Base-by-base conservation (phyloP, 2,329 filamentous ascomycete species). In the Phyllosticta citrichinensis region DNA sequence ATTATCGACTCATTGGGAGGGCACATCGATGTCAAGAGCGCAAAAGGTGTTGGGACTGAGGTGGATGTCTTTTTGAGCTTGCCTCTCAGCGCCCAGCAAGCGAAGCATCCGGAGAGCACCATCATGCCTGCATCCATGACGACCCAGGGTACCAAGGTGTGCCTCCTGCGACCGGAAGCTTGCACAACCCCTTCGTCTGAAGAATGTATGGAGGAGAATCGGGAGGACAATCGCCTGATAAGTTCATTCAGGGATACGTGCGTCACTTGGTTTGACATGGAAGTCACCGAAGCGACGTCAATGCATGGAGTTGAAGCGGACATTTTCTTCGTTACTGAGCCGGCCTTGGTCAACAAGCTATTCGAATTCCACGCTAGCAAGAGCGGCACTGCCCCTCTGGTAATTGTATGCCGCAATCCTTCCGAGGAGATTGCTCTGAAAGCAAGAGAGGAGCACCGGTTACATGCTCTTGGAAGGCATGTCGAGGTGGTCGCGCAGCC, bases 1-100 rank as follows among this genome's bases (percentile, higher is more conserved):
- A 71, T 75, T 53, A 52, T 75, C 12, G 68, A 70, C 33, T 70
- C 70, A 17, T 54, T 75, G 9, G 69, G 69, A 25, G 73, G 73
- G 17, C 69, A 68, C n/a, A 69, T 75, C 10, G 70, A 74, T 55
- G 68, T 75, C 5, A 65, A 67, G 22, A 74, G 72, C 35, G 66
- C 69, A 52, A 70, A 69, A 57, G 69, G 69, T 30, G 64, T 68
- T 9, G 73, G 73, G n/a, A 75, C 73, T 0, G 73, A 72, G 52
- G 71, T 74, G 56, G 33, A 52, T 14, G 58, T 60, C 53, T 55
- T 55, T 20, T 55, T 55, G 53, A 55, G 50, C 22, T 30, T 61
- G 24, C 51, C 60, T 3, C 20, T 61, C 11, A 57, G 35, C 8
- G 25, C 27, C 14, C 47, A 55, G n/a, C 58, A 61, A 57, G 55